These are phyloP conservation scores for Paecilomyces variotii DNA, from an alignment of 2,329 filamentous ascomycete genomes.

Conservation along the genomic window DNA sequence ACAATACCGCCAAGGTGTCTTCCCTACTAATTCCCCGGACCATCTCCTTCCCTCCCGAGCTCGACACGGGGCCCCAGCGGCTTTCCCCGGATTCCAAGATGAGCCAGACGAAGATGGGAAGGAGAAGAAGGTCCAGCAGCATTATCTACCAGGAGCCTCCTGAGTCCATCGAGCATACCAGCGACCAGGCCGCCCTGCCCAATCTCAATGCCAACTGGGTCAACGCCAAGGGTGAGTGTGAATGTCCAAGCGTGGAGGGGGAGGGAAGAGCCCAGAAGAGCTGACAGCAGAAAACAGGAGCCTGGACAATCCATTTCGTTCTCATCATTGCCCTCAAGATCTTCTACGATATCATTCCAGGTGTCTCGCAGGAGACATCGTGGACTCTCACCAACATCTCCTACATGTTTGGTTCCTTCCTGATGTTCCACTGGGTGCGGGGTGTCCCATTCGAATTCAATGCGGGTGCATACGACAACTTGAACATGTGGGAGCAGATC, in stretches of 20 bases:
- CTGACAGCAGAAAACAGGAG: slow-evolving; percentile 38
- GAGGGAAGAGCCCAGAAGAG: slow-evolving; percentile 2
- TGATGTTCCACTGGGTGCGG: slow-evolving; percentile 99
- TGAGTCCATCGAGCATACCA: slow-evolving; percentile 95
- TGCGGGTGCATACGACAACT: slow-evolving; percentile 93
- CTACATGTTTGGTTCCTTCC: slow-evolving; percentile 97
- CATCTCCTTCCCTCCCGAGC: slow-evolving; percentile 83
- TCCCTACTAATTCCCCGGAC: slow-evolving; percentile 81
- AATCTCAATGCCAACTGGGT: slow-evolving; percentile 99
- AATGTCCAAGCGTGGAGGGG: slow-evolving; percentile 2
- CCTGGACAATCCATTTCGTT: slow-evolving; percentile 96
- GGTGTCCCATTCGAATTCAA: slow-evolving; percentile 99
- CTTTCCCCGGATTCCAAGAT: slow-evolving; percentile 54
- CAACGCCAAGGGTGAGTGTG: slow-evolving; percentile 82
- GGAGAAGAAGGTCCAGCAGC: slow-evolving; percentile 93
- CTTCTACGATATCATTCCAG: slow-evolving; percentile 91
- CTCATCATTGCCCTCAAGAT: slow-evolving; percentile 89
- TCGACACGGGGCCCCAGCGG: slow-evolving; percentile 54
- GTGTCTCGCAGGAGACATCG: slow-evolving; percentile 93
- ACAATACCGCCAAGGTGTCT: slow-evolving; percentile 92
- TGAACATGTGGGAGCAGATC: slow-evolving; percentile 99
- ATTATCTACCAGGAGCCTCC: slow-evolving; percentile 96
- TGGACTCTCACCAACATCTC: slow-evolving; percentile 99
- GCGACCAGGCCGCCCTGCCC: slow-evolving; percentile 86
- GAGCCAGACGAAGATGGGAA: slow-evolving; percentile 57